Conservation (phyloP, 2,329 filamentous ascomycete genomes). For the Ophiostoma quercus region DNA sequence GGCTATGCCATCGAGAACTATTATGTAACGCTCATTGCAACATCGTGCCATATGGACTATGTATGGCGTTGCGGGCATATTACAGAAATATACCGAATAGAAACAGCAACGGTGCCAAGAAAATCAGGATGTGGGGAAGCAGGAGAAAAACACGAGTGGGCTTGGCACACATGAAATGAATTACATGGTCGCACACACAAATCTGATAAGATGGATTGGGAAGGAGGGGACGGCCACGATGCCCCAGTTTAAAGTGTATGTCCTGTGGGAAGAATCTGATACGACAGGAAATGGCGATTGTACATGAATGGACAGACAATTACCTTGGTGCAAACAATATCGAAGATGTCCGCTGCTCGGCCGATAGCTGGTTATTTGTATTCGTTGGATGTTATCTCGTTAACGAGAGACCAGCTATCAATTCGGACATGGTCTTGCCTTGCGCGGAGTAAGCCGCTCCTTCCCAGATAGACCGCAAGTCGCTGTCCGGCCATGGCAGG, state of each 20-base stretch:
- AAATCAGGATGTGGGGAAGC: neutral
- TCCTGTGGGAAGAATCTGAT: neutral
- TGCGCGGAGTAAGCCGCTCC: neutral
- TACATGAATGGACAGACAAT: neutral
- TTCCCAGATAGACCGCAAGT: neutral
- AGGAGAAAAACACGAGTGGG: conserved; percentile 3
- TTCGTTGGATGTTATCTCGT: neutral
- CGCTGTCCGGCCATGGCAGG: too few relatives aligned
- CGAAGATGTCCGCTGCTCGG: neutral
- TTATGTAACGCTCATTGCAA: neutral
- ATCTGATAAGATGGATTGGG: conserved; percentile 12
- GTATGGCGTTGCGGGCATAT: neutral
- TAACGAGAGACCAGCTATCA: neutral
- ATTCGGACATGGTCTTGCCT: neutral
- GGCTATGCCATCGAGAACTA: neutral
- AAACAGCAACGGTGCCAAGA: neutral
- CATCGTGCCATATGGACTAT: neutral
- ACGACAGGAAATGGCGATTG: neutral
- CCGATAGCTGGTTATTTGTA: neutral
- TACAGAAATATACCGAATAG: too few relatives aligned
- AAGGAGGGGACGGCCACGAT: neutral
- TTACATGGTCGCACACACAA: neutral
- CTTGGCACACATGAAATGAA: conserved; percentile 3
- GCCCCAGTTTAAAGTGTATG: neutral
- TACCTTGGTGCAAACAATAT: neutral